A percentile compares a stretch with the other conserved stretches of the same genome.
Conservation (phyloP, 495 filamentous ascomycete genomes). For the Talaromyces adpressus region DNA sequence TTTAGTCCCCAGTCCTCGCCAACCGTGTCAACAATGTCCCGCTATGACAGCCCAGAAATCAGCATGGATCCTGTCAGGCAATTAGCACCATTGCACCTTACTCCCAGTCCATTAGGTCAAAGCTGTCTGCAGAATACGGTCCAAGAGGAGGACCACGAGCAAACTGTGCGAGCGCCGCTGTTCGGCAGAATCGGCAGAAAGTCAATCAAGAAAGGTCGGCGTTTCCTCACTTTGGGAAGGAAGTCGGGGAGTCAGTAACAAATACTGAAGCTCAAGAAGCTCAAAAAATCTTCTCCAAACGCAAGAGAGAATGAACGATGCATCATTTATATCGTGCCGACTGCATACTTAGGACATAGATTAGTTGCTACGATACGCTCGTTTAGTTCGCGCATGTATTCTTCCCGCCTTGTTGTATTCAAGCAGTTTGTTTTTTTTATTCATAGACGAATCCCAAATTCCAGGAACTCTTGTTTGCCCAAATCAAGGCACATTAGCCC, state of each 20-base stretch:
- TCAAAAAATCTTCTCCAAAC: neutral
- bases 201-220: slow-evolving; percentile 1
- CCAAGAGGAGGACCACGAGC: neutral
- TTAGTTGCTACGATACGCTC: neutral
- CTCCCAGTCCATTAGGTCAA: neutral
- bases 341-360: neutral
- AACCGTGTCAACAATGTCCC: neutral
- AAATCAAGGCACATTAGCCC: neutral
- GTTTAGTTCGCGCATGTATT: slow-evolving; percentile 2
- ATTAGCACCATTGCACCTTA: neutral
- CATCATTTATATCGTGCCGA: neutral
- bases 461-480: too few relatives aligned
- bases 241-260: neutral
- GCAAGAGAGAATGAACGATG: neutral
- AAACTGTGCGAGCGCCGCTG: neutral
- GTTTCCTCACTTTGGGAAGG: neutral
- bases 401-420: neutral
- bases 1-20: slow-evolving; percentile 1
- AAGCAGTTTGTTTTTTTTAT: neutral
- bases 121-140: neutral
- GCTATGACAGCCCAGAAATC: neutral
- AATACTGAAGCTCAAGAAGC: neutral
- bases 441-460: neutral
- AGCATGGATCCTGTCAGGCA: slow-evolving; percentile 2
- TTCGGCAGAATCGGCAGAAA: neutral